These are phyloP conservation scores for Ustilago bromivora DNA, from an alignment of 1,284 basidiomycete species.

Conservation along the genomic window DNA sequence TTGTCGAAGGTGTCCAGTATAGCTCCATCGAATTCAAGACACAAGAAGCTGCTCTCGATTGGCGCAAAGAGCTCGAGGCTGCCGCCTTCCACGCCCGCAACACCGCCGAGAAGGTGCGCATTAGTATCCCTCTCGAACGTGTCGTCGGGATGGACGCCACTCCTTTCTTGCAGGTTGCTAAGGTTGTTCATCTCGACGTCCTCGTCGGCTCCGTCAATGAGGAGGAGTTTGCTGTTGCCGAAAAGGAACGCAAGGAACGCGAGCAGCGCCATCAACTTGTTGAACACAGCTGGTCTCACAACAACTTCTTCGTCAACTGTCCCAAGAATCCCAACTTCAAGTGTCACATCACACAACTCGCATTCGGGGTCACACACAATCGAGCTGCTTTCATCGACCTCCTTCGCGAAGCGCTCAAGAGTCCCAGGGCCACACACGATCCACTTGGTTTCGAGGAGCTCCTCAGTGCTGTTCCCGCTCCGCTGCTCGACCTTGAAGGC, in stretches of 20 bases:
- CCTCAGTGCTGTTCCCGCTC: constrained; percentile 18
- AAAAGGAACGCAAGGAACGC: constrained; percentile 14
- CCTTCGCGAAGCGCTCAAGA: constrained; percentile 28
- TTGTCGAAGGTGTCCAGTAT: constrained; percentile 43
- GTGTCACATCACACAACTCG: constrained; percentile 41
- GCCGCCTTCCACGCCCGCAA: constrained; percentile 51
- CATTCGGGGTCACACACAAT: constrained; percentile 33
- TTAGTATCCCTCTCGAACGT: constrained; percentile 58
- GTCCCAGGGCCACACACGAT: background rate
- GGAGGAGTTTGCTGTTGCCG: background rate
- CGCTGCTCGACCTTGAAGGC: constrained; percentile 40
- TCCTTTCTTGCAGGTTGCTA: constrained; percentile 49
- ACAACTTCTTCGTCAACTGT: constrained; percentile 23
- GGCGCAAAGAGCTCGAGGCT: constrained; percentile 57
- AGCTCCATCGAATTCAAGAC: constrained; percentile 63
- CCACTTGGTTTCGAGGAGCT: constrained; percentile 17
- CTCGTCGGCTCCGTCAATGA: constrained; percentile 38
- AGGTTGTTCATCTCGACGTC: constrained; percentile 40
- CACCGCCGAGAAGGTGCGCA: constrained; percentile 55
- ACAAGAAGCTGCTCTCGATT: constrained; percentile 54
- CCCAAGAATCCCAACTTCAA: constrained; percentile 46
- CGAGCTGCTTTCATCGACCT: constrained; percentile 37
- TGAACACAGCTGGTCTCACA: constrained; percentile 33
- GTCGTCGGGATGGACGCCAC: constrained; percentile 46
- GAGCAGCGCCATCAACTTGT: constrained; percentile 23